Evolutionary conservation across 2,329 filamentous ascomycete genomes (phyloP).

Genomic region (Gnomoniopsis sp.): DNA sequence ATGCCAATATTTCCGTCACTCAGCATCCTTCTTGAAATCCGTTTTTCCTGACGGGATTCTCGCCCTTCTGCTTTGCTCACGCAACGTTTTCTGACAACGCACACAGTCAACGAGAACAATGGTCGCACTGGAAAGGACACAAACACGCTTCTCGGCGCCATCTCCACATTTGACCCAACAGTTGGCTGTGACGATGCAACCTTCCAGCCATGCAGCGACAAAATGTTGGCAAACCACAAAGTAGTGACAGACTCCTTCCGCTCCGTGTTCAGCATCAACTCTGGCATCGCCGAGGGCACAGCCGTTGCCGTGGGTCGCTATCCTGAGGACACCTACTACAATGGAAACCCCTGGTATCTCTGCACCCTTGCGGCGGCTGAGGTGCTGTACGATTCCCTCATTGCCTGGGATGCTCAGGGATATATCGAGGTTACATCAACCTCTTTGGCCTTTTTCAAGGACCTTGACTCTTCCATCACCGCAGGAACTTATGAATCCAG

Average conservation of each 20-base stretch:
- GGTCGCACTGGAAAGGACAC: conserved; percentile 67
- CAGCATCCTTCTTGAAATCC: background rate
- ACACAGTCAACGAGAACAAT: conserved; percentile 51
- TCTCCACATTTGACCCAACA: conserved; percentile 66
- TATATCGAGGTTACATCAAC: conserved; percentile 61
- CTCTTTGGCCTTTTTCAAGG: conserved; percentile 70
- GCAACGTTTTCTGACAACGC: background rate
- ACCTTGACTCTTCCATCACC: conserved; percentile 55
- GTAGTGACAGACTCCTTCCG: conserved; percentile 73
- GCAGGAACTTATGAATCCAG: conserved; percentile 58
- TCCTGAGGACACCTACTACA: conserved; percentile 70
- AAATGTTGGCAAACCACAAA: conserved; percentile 73
- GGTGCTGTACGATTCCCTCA: conserved; percentile 72
- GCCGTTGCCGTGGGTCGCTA: conserved; percentile 66
- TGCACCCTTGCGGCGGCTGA: conserved; percentile 75
- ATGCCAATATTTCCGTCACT: conserved; percentile 19
- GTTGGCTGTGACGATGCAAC: conserved; percentile 65
- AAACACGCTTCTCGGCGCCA: conserved; percentile 65
- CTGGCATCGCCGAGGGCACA: conserved; percentile 53
- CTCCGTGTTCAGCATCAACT: conserved; percentile 65
- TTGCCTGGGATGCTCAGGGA: conserved; percentile 63
- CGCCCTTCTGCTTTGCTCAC: no score
- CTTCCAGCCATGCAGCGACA: conserved; percentile 74
- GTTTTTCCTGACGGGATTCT: no score
- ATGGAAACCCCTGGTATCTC: conserved; percentile 80